A percentile compares a stretch with the other conserved stretches of the same genome.
Evolutionary conservation across 202 grass and related monocot genomes (phyloP).

Genomic region (Zoysia matrella): DNA sequence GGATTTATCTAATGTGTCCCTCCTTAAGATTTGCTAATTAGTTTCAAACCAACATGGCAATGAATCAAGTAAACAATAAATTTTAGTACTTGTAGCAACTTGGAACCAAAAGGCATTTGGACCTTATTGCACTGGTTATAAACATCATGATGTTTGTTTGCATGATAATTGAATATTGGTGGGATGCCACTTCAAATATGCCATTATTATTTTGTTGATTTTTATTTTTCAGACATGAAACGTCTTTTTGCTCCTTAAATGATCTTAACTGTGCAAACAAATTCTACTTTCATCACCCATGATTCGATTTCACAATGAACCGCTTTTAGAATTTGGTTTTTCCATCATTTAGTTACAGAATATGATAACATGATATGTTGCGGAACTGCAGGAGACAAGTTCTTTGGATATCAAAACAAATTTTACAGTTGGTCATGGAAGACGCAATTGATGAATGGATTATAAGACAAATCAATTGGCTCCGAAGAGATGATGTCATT

Average conservation of each 20-base stretch:
- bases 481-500: slow-evolving; percentile 79
- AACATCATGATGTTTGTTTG: slow-evolving; percentile 28
- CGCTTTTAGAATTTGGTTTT: slow-evolving; percentile 12
- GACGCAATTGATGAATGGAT: slow-evolving; percentile 99
- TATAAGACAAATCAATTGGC: slow-evolving; percentile 87
- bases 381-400: slow-evolving; percentile 79
- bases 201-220: slow-evolving; percentile 12
- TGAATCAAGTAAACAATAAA: slow-evolving; percentile 10
- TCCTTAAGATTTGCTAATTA: slow-evolving; percentile 29
- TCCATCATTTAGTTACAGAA: slow-evolving; percentile 33
- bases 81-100: neutral
- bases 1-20: slow-evolving; percentile 21
- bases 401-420: slow-evolving; percentile 98
- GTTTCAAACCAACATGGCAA: slow-evolving; percentile 20
- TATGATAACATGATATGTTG: slow-evolving; percentile 20
- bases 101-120: neutral
- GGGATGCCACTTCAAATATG: neutral
- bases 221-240: neutral
- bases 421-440: slow-evolving; percentile 97
- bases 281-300: slow-evolving; percentile 38
- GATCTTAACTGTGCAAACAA: slow-evolving; percentile 15
- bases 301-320: neutral
- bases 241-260: slow-evolving; percentile 16
- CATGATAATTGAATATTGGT: slow-evolving; percentile 3
- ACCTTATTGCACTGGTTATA: slow-evolving; percentile 24